Base-by-base conservation (phyloP, 1,284 basidiomycete genomes). In the Ustilago vetiveriae region DNA sequence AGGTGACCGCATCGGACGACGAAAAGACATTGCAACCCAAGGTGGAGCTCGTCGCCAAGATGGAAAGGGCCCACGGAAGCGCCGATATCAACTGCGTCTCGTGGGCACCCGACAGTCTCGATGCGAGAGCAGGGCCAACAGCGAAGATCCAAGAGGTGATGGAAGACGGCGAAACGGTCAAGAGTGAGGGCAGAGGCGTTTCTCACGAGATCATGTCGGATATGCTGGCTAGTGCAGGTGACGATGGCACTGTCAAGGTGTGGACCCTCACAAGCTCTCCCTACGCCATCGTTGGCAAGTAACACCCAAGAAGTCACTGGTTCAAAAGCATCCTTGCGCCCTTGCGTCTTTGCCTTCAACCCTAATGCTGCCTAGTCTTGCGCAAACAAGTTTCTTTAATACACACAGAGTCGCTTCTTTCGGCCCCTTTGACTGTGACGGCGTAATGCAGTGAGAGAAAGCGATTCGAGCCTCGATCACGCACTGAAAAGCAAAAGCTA, bases 71-170 rank as follows among this genome's bases (percentile, higher is more conserved):
- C 0, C 92, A 94, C 71, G 90, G 86, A 5, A 87, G 90, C 1
- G 85, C 87, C 68, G 92, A 94, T 75, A 85, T 92, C 36, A 94
- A 94, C 80, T 85, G 87, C 32, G 85, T 92, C 13, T 84, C 85
- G 2, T 94, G 91, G 91, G 92, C 90, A 37, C 79, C 75, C 1
- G 57, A 76, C 14, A 63, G 64, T 35, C 38, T 67, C 36, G 43
- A 59, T 29, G 50, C 40, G 9, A 65, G 73, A 48, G 30, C 42
- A 29, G 35, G 58, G 36, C 26, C 59, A 42, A n/a, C 75, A 13
- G 66, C 53, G 4, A 70, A 56, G 13, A 57, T 68, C 10, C 57
- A 74, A 13, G 57, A 73, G 10, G 44, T 72, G 2, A 52, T 58
- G 41, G 53, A 60, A 3, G 62, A 76, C 13, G 74, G 69, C 27